Evolutionary conservation across 495 filamentous ascomycete genomes (phyloP), one percentile per base, ranked within the genome.

Genomic region (Aspergillus indologenus): DNA sequence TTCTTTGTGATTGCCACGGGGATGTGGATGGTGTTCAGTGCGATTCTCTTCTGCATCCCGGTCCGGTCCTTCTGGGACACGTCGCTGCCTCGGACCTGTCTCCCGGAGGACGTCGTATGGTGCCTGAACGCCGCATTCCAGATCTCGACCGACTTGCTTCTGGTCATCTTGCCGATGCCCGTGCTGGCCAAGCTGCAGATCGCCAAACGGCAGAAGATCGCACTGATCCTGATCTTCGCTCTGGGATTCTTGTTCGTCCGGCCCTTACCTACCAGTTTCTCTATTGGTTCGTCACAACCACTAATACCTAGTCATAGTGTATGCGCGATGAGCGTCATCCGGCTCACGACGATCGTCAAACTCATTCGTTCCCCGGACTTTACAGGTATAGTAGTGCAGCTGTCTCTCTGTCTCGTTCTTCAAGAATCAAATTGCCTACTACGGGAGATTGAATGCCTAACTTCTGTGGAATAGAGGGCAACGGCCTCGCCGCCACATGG

Each of bases 401-500:
- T n/a, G n/a, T n/a, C n/a, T n/a, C n/a, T n/a, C n/a, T n/a, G n/a
- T n/a, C n/a, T n/a, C n/a, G n/a, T n/a, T n/a, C n/a, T n/a, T n/a
- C n/a, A n/a, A n/a, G n/a, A n/a, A n/a, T n/a, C n/a, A n/a, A n/a
- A n/a, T n/a, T n/a, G n/a, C n/a, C n/a, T n/a, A n/a, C n/a, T n/a
- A n/a, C n/a, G n/a, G n/a, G n/a, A n/a, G n/a, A n/a, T n/a, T n/a
- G n/a, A n/a, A n/a, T n/a, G n/a, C n/a, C n/a, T n/a, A n/a, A n/a
- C n/a, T n/a, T n/a, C n/a, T n/a, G n/a, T n/a, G n/a, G 45, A 46
- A 12, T 20, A 64, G 70, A 70, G 65, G 70, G 73, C 47, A 83
- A 82, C 65, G 72, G 79, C 52, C 61, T 74, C 29, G 74, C 77
- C 5, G 82, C 80, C 0, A 76, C 75, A 59, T 97, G 91, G 91